Percentiles rank a stretch among this genome's conserved stretches.
Conservation (phyloP, 1,284 basidiomycete genomes). For the Cryptococcus neoformans region DNA sequence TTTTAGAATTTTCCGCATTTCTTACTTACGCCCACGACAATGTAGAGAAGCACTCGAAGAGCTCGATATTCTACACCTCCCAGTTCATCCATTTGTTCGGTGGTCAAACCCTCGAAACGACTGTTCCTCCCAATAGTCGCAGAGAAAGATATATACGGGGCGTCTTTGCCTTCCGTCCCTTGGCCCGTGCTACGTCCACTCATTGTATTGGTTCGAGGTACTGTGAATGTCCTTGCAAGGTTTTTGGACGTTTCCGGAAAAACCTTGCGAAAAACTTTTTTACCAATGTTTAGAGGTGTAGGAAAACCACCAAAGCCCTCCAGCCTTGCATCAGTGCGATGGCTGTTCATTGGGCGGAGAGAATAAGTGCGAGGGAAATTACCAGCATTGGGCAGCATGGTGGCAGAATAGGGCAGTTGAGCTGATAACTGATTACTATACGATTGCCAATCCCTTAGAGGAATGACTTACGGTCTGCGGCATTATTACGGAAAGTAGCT, state of each 20-base stretch:
- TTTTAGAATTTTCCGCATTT: not conserved
- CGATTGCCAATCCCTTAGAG: not conserved
- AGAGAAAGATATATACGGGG: slow-evolving; percentile 83
- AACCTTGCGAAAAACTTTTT: slow-evolving; percentile 53
- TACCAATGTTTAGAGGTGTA: slow-evolving; percentile 64
- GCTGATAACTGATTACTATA: slow-evolving; percentile 3
- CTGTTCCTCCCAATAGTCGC: slow-evolving; percentile 84
- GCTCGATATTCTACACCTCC: slow-evolving; percentile 95
- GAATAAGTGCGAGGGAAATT: slow-evolving; percentile 46
- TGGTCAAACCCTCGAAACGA: slow-evolving; percentile 72
- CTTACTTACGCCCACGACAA: slow-evolving; percentile 59
- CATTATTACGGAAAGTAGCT: slow-evolving; percentile 33
- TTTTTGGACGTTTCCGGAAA: slow-evolving; percentile 60
- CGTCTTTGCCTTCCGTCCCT: slow-evolving; percentile 53
- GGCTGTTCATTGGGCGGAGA: slow-evolving; percentile 45
- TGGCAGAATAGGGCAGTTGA: slow-evolving; percentile 24
- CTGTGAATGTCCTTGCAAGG: slow-evolving; percentile 64
- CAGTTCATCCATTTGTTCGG: slow-evolving; percentile 83
- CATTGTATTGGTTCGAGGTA: slow-evolving; percentile 68
- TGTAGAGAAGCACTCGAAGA: slow-evolving; percentile 71
- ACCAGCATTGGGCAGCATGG: slow-evolving; percentile 15
- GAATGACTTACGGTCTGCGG: slow-evolving; percentile 11
- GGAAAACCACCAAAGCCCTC: slow-evolving; percentile 82
- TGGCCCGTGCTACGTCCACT: slow-evolving; percentile 35
- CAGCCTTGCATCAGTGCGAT: slow-evolving; percentile 22